phyloP scores from a whole-genome alignment of 805 yeast species.

The Candida corydali region DNA sequence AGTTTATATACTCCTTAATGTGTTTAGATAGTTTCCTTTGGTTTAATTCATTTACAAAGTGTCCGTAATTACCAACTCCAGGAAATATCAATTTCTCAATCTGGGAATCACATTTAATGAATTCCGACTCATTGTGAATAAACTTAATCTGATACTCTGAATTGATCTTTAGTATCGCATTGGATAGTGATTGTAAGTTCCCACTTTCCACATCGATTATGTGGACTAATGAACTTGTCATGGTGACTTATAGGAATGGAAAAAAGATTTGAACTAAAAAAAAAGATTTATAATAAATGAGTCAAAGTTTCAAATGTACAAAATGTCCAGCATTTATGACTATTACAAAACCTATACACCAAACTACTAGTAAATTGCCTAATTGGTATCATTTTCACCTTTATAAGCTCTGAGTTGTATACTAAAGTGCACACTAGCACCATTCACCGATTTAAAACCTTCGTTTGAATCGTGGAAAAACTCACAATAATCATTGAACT shows the following conservation, averaged over 20 bases:
- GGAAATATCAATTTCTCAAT: conserved; percentile 74
- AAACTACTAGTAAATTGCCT: too few relatives aligned
- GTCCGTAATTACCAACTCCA: conserved; percentile 97
- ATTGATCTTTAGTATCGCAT: conserved; percentile 80
- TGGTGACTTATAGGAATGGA: too few relatives aligned
- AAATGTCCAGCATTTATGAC: conserved; percentile 7
- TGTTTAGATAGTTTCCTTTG: conserved; percentile 63
- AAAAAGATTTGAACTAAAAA: too few relatives aligned
- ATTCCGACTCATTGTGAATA: conserved; percentile 57
- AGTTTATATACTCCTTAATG: conserved; percentile 55
- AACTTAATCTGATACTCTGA: conserved; percentile 52
- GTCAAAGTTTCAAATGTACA: background rate
- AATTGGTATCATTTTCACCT: too few relatives aligned
- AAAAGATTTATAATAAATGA: conserved; percentile 6
- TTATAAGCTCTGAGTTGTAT: conserved; percentile 8
- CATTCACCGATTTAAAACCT: conserved; percentile 7
- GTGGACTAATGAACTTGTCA: conserved; percentile 34
- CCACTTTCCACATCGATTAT: conserved; percentile 94
- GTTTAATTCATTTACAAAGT: conserved; percentile 71
- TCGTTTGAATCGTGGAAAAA: conserved; percentile 13
- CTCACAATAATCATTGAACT: conserved; percentile 23
- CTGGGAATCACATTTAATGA: conserved; percentile 31
- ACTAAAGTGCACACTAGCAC: conserved; percentile 8
- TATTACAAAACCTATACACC: too few relatives aligned
- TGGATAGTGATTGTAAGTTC: conserved; percentile 80